These are phyloP conservation scores for Chaetomium tenue DNA, from an alignment of 495 filamentous ascomycete genomes.

Conservation along the genomic window DNA sequence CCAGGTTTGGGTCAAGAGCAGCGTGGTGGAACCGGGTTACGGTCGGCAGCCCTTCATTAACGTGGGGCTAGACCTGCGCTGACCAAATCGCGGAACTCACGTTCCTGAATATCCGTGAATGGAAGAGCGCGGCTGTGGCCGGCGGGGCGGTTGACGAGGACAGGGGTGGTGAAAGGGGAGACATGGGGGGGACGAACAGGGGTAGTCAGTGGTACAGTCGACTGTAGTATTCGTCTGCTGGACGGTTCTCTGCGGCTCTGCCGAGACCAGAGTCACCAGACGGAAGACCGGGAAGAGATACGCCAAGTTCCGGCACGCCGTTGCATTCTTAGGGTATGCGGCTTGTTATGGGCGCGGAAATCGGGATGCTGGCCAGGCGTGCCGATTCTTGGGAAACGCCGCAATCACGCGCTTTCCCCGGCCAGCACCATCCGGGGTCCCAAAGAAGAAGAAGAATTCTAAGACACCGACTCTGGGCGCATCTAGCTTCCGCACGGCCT, in stretches of 20 bases:
- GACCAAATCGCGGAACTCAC: constrained; percentile 33
- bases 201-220: constrained; percentile 26
- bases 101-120: constrained; percentile 36
- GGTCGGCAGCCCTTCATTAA: constrained; percentile 25
- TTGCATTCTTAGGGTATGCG: constrained; percentile 23
- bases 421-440: constrained; percentile 10
- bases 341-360: constrained; percentile 1
- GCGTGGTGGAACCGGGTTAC: constrained; percentile 31
- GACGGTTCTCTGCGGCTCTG: constrained; percentile 10
- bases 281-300: constrained; percentile 25
- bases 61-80: constrained; percentile 15
- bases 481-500: background rate
- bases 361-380: background rate
- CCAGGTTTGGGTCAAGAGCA: constrained; percentile 25
- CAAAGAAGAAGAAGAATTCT: background rate
- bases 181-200: constrained; percentile 16
- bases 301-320: constrained; percentile 31
- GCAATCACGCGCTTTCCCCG: background rate
- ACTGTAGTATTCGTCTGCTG: too few species aligned
- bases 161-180: constrained; percentile 4
- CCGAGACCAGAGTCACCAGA: constrained; percentile 17
- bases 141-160: constrained; percentile 28
- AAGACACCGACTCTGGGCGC: background rate
- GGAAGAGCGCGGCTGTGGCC: constrained; percentile 32
- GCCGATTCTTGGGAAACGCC: background rate